Conservation (phyloP, 257 asterid genomes). For the Nicotiana sylvestris region DNA sequence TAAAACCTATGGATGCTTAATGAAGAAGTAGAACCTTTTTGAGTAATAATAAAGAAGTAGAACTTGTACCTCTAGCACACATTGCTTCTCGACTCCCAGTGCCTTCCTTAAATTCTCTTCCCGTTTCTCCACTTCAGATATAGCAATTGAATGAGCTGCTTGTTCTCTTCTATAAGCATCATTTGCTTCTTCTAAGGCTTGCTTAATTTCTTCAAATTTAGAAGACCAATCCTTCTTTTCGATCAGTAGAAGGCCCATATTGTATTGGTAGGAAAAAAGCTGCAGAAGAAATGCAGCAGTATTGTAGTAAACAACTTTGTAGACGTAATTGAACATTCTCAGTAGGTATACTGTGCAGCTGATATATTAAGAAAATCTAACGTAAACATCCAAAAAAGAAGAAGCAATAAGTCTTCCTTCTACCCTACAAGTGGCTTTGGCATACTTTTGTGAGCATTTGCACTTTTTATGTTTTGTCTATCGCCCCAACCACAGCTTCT, state of each 20-base stretch:
- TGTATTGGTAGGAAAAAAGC: constrained; percentile 94
- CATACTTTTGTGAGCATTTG: neutral
- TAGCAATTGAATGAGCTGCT: constrained; percentile 52
- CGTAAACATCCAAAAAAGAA: neutral
- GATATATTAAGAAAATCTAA: neutral
- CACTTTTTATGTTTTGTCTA: neutral
- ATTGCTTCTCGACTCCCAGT: constrained; percentile 89
- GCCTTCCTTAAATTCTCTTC: constrained; percentile 91
- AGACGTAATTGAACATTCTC: neutral
- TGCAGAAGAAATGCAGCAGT: constrained; percentile 29
- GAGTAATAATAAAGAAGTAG: neutral
- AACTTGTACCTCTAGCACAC: constrained; percentile 72
- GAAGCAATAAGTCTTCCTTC: neutral
- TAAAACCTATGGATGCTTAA: neutral
- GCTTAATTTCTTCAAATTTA: constrained; percentile 64
- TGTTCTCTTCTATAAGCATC: constrained; percentile 65
- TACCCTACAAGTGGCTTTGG: neutral
- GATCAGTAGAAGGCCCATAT: constrained; percentile 87
- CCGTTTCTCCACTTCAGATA: constrained; percentile 81
- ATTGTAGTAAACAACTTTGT: neutral
- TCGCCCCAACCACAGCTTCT: neutral
- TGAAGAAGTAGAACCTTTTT: constrained; percentile 19
- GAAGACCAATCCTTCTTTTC: constrained; percentile 90
- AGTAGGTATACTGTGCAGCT: neutral
- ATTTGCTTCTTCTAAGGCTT: constrained; percentile 50